These are phyloP conservation scores for Alternaria dauci DNA, from an alignment of 2,329 filamentous ascomycete species.

Conservation along the genomic window DNA sequence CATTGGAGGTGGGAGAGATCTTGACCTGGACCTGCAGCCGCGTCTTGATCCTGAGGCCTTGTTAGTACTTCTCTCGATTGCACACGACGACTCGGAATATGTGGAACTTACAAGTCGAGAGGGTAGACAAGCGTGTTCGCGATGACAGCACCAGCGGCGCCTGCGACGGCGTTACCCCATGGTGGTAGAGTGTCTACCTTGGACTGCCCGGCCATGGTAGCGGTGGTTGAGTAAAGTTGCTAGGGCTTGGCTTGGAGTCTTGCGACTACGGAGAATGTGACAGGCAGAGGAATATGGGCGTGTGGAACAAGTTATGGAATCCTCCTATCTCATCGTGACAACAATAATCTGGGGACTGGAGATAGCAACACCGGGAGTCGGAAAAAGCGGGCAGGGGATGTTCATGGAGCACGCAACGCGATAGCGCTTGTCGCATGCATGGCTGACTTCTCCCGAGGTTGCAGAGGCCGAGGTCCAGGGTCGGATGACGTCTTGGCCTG, in stretches of 20 bases:
- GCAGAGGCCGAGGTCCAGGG: conserved; percentile 44
- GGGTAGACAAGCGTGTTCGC: conserved; percentile 97
- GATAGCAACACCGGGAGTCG: conserved; percentile 14
- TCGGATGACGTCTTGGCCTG: conserved; percentile 17
- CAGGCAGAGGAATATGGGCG: conserved; percentile 20
- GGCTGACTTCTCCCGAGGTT: conserved; percentile 48
- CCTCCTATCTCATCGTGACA: conserved; percentile 37
- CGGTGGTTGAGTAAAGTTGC: conserved; percentile 6
- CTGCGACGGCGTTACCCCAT: conserved; percentile 92
- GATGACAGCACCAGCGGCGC: conserved; percentile 89
- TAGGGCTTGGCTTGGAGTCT: not conserved
- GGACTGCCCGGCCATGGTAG: conserved; percentile 62
- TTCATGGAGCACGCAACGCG: conserved; percentile 31
- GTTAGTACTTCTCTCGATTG: conserved; percentile 14
- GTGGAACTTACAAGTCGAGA: conserved; percentile 81
- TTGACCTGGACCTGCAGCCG: conserved; percentile 95
- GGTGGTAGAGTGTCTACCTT: conserved; percentile 79
- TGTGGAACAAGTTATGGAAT: conserved; percentile 13
- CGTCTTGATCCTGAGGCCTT: conserved; percentile 82
- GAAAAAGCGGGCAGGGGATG: conserved; percentile 26
- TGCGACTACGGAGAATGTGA: conserved; percentile 28
- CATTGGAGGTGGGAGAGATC: conserved; percentile 53
- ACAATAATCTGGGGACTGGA: conserved; percentile 7
- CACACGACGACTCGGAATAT: not conserved
- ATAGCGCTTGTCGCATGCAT: conserved; percentile 38